Conservation (phyloP, 768 basidiomycete species). For the Udeniomyces megalosporus region DNA sequence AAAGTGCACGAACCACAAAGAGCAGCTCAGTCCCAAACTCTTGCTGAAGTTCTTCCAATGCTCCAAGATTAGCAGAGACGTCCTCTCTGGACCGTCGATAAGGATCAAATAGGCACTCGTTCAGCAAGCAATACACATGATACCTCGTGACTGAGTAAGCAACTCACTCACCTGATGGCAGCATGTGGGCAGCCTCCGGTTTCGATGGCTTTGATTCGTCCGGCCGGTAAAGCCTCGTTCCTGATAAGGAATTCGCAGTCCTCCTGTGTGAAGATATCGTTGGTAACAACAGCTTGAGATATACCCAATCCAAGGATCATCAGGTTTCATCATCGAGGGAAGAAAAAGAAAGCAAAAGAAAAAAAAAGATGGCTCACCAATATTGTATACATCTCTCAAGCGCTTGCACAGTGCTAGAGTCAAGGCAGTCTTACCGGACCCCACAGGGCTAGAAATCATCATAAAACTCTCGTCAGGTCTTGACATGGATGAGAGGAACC, state of each 20-base stretch:
- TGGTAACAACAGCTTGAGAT: constrained; percentile 82
- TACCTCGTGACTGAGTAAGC: too few species aligned
- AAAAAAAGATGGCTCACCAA: constrained; percentile 44
- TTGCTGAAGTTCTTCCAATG: constrained; percentile 82
- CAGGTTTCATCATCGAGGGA: too few species aligned
- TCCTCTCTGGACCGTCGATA: constrained; percentile 43
- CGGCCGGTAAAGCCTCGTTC: constrained; percentile 67
- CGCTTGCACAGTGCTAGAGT: constrained; percentile 75
- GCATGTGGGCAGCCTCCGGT: constrained; percentile 92
- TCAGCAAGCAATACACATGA: too few species aligned
- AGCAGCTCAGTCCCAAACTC: constrained; percentile 78
- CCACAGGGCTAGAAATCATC: constrained; percentile 60
- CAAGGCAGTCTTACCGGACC: constrained; percentile 90
- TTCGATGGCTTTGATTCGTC: constrained; percentile 79
- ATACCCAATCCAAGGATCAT: not conserved
- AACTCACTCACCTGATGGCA: too few species aligned
- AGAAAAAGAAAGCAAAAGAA: too few species aligned
- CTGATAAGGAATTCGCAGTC: constrained; percentile 69
- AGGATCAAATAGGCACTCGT: too few species aligned
- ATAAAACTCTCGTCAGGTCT: not conserved
- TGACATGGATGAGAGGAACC: too few species aligned
- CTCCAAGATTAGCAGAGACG: constrained; percentile 91
- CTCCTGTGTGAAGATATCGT: constrained; percentile 85
- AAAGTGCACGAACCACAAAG: constrained; percentile 31
- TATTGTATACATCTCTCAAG: constrained; percentile 70